Base-by-base conservation (phyloP, 257 asterid genomes). In the Solanum bulbocastanum region DNA sequence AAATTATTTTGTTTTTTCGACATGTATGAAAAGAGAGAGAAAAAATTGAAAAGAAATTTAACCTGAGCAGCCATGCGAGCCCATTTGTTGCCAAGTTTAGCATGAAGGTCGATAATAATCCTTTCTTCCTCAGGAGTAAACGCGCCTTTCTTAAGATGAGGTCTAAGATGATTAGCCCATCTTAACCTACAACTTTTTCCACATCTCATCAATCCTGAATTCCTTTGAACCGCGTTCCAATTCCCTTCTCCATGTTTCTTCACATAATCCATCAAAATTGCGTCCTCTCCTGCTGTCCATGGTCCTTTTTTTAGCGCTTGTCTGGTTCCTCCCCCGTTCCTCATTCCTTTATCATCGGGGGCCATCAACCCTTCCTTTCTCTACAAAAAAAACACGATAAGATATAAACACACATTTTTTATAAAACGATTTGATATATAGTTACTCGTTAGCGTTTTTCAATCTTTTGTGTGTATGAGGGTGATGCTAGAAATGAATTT, bases 141-240 rank as follows among this genome's bases (percentile, higher is more conserved):
- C 8, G 91, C 88, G 23, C 92, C 93, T 33, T 90, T 91, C 22
- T 89, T 90, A 35, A 91, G 93, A 88, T 91, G 89, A 25, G 93
- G 93, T 89, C 93, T 76, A 10, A 91, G 79, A 72, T 91, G 93
- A 58, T 91, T 91, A 56, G 92, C 91, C 93, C 93, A 91, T 86
- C 93, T 88, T 12, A 91, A 84, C 82, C 93, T 87, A 16, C 93
- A 91, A 75, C 93, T 91, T 68, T 91, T 91, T 5, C 96, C 98
- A 30, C 96, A 94, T 83, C 98, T 88, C 95, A 92, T 72, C 84
- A 95, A 88, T 27, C 96, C 95, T 0, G 98, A 92, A 82, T 94
- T 93, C 83, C 93, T 89, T 58, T 93, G 97, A 27, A 95, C 97
- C 0, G 98, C 95, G 39, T 95, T 95, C 98, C 97, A 95, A 79